Percentiles rank a stretch among this genome's conserved stretches.
Evolutionary conservation across 108 stramenopile genomes (phyloP).

Genomic region (Pseudonitzschia multistriata): DNA sequence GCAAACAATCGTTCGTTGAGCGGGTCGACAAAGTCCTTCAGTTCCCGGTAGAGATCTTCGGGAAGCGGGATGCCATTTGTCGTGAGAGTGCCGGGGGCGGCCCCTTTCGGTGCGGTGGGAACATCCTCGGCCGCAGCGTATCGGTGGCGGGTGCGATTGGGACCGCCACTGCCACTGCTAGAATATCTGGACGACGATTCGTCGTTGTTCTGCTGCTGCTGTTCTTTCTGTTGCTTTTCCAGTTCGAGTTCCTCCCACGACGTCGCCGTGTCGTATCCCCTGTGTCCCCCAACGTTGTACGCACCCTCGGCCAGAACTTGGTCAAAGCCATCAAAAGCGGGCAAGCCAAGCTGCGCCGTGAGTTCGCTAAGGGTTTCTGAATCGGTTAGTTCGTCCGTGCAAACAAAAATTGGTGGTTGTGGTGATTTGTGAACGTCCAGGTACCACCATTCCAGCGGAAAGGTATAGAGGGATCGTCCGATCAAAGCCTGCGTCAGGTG

Average conservation of each 20-base stretch:
- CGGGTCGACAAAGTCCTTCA: conserved; percentile 64
- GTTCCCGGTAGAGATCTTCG: conserved; percentile 48
- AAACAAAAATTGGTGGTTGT: conserved; percentile 60
- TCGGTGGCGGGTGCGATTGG: background rate
- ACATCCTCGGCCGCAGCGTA: background rate
- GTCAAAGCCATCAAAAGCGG: conserved; percentile 54
- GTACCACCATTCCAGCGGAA: conserved; percentile 90
- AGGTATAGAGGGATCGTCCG: conserved; percentile 65
- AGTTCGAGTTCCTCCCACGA: conserved; percentile 45
- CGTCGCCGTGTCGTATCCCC: conserved; percentile 76
- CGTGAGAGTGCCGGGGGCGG: background rate
- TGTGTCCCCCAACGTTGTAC: conserved; percentile 80
- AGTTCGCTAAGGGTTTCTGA: conserved; percentile 50
- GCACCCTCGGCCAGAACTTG: conserved; percentile 47
- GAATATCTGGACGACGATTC: background rate
- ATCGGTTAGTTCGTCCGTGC: conserved; percentile 73
- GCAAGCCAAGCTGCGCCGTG: conserved; percentile 59
- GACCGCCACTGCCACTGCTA: background rate
- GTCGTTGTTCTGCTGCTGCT: background rate
- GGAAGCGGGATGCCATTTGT: conserved; percentile 57
- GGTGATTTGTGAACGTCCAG: conserved; percentile 8
- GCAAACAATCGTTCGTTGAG: conserved; percentile 82
- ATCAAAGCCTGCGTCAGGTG: conserved; percentile 71
- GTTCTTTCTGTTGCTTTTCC: conserved; percentile 5
- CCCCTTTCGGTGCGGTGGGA: background rate